A percentile compares a stretch with the other conserved stretches of the same genome.
phyloP scores from a whole-genome alignment of 1,284 basidiomycete genomes.

The Ustilago tritici region DNA sequence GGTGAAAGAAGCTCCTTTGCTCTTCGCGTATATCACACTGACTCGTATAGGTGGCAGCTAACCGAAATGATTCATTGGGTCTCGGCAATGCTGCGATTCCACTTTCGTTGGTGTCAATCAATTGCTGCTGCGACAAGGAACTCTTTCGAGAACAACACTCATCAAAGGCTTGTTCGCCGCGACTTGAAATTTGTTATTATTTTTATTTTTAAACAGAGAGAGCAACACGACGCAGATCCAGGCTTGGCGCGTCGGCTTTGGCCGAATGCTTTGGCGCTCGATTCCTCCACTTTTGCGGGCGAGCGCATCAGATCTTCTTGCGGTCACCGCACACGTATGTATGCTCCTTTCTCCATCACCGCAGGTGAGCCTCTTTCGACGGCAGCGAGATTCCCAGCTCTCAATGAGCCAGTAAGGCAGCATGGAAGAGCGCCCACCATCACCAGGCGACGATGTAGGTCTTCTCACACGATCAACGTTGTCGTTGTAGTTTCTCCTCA shows the following conservation, averaged over 20 bases:
- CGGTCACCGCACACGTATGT: not conserved
- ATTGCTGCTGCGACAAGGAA: not conserved
- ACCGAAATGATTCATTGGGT: too few species aligned
- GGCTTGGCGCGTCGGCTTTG: constrained; percentile 6
- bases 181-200: not conserved
- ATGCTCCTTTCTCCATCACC: not conserved
- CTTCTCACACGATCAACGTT: not conserved
- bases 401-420: not conserved
- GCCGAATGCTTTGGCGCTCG: constrained; percentile 1
- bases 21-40: constrained; percentile 35
- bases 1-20: not conserved
- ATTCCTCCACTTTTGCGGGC: constrained; percentile 15
- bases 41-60: not conserved
- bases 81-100: too few species aligned
- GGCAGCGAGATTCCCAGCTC: not conserved
- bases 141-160: constrained; percentile 30
- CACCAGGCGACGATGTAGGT: constrained; percentile 49
- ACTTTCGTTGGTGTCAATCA: constrained; percentile 11
- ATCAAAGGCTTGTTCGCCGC: constrained; percentile 2
- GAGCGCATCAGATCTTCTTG: constrained; percentile 1
- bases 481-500: not conserved
- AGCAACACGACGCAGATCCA: constrained; percentile 32
- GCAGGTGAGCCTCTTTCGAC: not conserved
- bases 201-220: not conserved
- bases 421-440: constrained; percentile 41